Percentiles rank a stretch among this genome's conserved stretches.
phyloP scores from a whole-genome alignment of 169 alveolate species.

The Hepatocystis sp. region DNA sequence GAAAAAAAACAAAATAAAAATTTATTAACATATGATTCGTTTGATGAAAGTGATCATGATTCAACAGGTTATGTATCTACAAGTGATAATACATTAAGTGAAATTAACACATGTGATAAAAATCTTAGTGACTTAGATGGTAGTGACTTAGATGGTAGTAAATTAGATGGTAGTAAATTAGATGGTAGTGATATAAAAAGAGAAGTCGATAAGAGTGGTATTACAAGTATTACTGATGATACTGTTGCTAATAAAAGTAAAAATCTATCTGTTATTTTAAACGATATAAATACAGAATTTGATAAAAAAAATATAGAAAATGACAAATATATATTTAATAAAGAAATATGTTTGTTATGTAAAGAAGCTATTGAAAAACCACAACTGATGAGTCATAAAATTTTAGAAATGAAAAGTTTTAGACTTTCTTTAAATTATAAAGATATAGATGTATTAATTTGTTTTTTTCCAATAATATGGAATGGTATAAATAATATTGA shows the following conservation, averaged over 20 bases:
- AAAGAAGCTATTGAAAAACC: constrained; percentile 75
- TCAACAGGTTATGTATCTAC: constrained; percentile 38
- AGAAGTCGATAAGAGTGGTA: too few species aligned
- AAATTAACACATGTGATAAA: constrained; percentile 26
- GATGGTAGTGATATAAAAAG: too few species aligned
- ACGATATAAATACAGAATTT: constrained; percentile 27
- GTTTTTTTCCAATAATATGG: constrained; percentile 57
- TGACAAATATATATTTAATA: constrained; percentile 34
- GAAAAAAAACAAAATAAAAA: background rate
- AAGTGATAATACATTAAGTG: constrained; percentile 17
- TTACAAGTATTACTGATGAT: too few species aligned
- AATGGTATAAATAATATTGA: constrained; percentile 31
- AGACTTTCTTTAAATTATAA: constrained; percentile 69
- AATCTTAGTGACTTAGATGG: too few species aligned
- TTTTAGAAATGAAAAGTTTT: constrained; percentile 73
- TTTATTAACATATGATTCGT: constrained; percentile 35
- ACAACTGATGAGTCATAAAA: constrained; percentile 71
- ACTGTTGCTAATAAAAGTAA: too few species aligned
- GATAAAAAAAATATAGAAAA: constrained; percentile 21
- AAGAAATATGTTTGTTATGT: constrained; percentile 56
- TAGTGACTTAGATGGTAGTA: too few species aligned
- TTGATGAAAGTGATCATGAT: constrained; percentile 62
- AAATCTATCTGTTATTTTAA: background rate
- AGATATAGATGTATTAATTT: constrained; percentile 54
- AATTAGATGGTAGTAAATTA: too few species aligned